Base-by-base conservation (phyloP, 2,329 filamentous ascomycete species). In the Alternaria arborescens region DNA sequence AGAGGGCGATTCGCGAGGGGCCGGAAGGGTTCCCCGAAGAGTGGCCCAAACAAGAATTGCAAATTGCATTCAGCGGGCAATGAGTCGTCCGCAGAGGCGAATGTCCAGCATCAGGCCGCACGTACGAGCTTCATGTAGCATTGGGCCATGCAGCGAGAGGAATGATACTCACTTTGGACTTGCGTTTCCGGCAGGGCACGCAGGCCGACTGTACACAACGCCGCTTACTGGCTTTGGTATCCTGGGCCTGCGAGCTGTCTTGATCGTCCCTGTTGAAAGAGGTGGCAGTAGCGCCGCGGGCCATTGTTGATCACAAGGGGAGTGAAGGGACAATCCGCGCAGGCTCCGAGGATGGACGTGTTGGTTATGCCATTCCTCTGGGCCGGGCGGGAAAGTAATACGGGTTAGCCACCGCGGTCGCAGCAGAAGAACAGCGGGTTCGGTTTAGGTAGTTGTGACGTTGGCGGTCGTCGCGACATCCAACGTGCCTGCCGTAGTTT, bases 171-270 rank as follows among this genome's bases (percentile, higher is more conserved):
- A 82, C 82, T 75, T 84, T 84, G 59, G 80, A 82, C 67, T 84
- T 84, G 58, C 82, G 79, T 68, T 82, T 83, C 41, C 82, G 76
- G 68, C 82, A 84, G n/a, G 82, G 81, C 41, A 82, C 80, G 65
- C 82, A 84, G 28, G 82, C 82, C 8, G 73, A 76, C 55, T 72
- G 73, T 18, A 78, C 74, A 56, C 76, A 78, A 38, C 76, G 68
- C 34, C 76, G 67, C 63, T 78, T 78, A 67, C 61, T 69, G 4
- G 66, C 58, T 62, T 75, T 78, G 44, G 67, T 46, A 48, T 58
- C 66, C 52, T 69, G 63, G 10, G 60, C 57, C 41, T 61, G 58
- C 28, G 60, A 58, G 62, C 53, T 34, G 51, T 67, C 67, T 24
- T 69, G 62, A 8, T 71, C 61, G 53, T 72, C 68, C 47, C 66